These are phyloP conservation scores for Platanus orientalis DNA, from an alignment of 164 flowering plant species.

Conservation along the genomic window DNA sequence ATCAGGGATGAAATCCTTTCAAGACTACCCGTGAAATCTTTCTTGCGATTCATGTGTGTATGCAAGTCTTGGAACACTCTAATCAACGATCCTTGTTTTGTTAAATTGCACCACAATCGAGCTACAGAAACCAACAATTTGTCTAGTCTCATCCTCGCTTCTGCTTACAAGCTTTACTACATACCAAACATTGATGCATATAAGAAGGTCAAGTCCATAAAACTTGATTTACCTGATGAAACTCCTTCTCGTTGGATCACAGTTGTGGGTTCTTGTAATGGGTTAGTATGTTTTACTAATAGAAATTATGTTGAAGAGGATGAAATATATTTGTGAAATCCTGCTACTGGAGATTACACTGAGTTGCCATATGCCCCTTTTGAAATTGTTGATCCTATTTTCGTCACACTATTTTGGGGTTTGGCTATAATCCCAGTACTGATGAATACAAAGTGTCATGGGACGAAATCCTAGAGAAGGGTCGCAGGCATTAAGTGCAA, in stretches of 20 bases:
- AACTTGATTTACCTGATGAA: too few relatives aligned
- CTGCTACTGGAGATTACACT: background rate
- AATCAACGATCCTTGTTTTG: background rate
- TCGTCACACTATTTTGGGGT: background rate
- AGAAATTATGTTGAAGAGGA: background rate
- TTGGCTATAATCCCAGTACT: background rate
- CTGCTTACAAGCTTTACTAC: too few relatives aligned
- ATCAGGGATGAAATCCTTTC: too few relatives aligned
- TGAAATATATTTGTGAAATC: background rate
- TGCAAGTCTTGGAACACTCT: background rate
- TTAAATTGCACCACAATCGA: background rate
- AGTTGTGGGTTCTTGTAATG: background rate
- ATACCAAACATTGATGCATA: too few relatives aligned
- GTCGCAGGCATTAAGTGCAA: too few relatives aligned
- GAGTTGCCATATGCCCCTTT: too few relatives aligned
- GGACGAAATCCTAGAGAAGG: background rate
- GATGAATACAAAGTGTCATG: background rate
- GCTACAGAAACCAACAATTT: too few relatives aligned
- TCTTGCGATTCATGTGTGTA: background rate
- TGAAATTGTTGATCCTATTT: too few relatives aligned
- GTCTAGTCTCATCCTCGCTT: too few relatives aligned
- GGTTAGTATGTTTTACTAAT: background rate
- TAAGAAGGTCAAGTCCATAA: too few relatives aligned
- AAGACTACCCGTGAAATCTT: background rate
- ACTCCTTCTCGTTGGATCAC: too few relatives aligned